These are phyloP conservation scores for Aureobasidium mangrovei DNA, from an alignment of 2,329 filamentous ascomycete species.

Conservation along the genomic window DNA sequence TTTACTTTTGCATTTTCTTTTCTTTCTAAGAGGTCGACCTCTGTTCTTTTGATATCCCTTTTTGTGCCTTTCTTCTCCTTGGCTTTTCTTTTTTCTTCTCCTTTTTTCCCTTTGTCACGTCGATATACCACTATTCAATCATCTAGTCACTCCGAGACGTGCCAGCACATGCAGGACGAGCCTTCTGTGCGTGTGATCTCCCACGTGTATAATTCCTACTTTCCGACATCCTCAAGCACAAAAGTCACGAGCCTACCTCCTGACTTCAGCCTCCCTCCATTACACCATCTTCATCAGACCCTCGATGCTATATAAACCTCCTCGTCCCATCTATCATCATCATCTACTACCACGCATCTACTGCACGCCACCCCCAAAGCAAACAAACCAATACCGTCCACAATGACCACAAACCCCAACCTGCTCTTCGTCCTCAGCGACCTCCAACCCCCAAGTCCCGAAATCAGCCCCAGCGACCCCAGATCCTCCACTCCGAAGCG, in stretches of 20 bases:
- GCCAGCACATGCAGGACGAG: not conserved
- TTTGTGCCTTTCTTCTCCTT: not conserved
- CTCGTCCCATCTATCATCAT: not conserved
- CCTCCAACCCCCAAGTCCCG: not conserved
- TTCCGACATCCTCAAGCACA: not conserved
- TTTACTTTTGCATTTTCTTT: not conserved
- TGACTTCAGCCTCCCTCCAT: not conserved
- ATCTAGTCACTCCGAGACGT: not conserved
- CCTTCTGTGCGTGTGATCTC: not conserved
- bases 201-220: not conserved
- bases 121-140: not conserved
- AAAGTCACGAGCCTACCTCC: not conserved
- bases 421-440: not conserved
- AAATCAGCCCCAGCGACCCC: not conserved
- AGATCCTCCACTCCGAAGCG: not conserved
- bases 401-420: slow-evolving; percentile 6
- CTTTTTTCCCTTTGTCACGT: not conserved
- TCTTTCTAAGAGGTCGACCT: not conserved
- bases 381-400: not conserved
- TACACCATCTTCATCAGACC: not conserved
- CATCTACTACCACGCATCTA: not conserved
- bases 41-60: not conserved
- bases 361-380: not conserved
- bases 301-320: not conserved
- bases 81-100: not conserved